These are phyloP conservation scores for Penicillium janthinellum DNA, from an alignment of 2,329 filamentous ascomycete species.

Conservation along the genomic window DNA sequence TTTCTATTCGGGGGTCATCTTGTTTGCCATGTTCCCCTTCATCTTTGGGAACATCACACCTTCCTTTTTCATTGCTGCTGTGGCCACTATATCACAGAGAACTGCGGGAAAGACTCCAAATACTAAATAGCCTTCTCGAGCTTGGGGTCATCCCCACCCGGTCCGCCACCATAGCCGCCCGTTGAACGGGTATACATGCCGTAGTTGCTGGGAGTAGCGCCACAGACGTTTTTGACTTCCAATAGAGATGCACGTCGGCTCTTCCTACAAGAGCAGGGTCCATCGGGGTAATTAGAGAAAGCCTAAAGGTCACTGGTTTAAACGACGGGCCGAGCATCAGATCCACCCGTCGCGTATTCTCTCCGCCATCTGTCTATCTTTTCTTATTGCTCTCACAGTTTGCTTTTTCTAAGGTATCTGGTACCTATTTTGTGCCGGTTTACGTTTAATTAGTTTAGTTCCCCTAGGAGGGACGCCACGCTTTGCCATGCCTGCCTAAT, in stretches of 20 bases:
- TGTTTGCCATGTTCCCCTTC: not conserved
- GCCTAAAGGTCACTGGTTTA: not conserved
- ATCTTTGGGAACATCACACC: not conserved
- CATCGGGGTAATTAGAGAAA: not conserved
- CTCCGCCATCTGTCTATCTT: not conserved
- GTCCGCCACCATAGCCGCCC: constrained; percentile 1
- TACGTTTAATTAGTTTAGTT: not conserved
- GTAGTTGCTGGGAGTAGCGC: not conserved
- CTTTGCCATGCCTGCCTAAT: not conserved
- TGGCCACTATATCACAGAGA: not conserved
- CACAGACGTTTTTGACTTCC: not conserved
- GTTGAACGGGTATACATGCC: not conserved
- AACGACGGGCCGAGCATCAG: not conserved
- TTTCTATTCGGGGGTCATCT: not conserved
- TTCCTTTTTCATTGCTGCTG: not conserved
- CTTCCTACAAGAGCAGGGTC: not conserved
- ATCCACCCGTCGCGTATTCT: constrained; percentile 13
- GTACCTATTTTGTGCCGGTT: not conserved
- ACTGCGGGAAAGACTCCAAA: not conserved
- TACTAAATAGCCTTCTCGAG: constrained; percentile 1
- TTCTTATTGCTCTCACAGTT: not conserved
- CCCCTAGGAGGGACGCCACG: not conserved
- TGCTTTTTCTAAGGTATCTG: not conserved
- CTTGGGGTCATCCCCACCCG: not conserved
- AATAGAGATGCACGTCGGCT: not conserved